phyloP scores from a whole-genome alignment of 2,329 filamentous ascomycete genomes.

The Hypoxylon sp. region DNA sequence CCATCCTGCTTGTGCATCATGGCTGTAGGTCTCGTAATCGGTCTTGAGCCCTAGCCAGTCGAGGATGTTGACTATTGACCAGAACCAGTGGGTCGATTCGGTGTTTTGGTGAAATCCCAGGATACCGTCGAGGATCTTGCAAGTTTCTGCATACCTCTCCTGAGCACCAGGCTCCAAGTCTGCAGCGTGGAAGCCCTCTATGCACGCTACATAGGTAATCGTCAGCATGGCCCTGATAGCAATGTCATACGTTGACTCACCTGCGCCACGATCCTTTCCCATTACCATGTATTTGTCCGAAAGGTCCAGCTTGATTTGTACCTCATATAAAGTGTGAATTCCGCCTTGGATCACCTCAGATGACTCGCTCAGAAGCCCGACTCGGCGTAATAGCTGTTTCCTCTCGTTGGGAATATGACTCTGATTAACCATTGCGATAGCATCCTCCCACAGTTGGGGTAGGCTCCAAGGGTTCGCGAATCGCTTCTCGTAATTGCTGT shows the following conservation, averaged over 20 bases:
- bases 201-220: constrained; percentile 54
- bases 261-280: constrained; percentile 46
- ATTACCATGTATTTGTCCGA: constrained; percentile 40
- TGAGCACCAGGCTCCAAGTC: constrained; percentile 60
- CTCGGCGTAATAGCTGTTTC: constrained; percentile 37
- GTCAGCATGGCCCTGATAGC: background rate
- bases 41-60: constrained; percentile 50
- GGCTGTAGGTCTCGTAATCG: constrained; percentile 45
- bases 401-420: constrained; percentile 32
- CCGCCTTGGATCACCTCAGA: constrained; percentile 20
- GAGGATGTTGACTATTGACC: constrained; percentile 50
- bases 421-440: constrained; percentile 27
- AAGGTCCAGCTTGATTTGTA: constrained; percentile 23
- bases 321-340: constrained; percentile 12
- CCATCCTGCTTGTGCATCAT: constrained; percentile 43
- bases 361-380: constrained; percentile 38
- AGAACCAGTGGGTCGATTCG: constrained; percentile 46
- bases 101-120: constrained; percentile 44
- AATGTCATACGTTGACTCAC: constrained; percentile 28
- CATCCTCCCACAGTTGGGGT: constrained; percentile 46
- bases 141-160: constrained; percentile 57
- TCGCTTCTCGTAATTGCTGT: constrained; percentile 17
- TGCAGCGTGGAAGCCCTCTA: constrained; percentile 61
- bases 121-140: constrained; percentile 55
- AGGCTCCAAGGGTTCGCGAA: constrained; percentile 41